A percentile compares a stretch with the other conserved stretches of the same genome.
Conservation (phyloP, 352 stramenopile genomes). For the Phytophthora hybrid region DNA sequence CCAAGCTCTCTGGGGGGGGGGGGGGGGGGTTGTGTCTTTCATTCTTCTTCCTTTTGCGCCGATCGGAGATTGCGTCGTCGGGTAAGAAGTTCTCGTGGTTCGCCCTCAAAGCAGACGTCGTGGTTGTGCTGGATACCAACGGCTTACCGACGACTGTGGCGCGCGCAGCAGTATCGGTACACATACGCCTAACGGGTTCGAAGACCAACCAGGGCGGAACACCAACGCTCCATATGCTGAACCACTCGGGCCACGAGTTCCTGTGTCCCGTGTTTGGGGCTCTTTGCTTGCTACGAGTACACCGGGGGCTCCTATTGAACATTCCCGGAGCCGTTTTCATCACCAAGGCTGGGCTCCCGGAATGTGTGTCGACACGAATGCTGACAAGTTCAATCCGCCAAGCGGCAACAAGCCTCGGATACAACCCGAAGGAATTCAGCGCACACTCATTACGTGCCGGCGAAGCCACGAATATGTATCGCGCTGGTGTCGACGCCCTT, state of each 20-base stretch:
- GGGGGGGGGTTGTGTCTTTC: not conserved
- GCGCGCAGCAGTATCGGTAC: not conserved
- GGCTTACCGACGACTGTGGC: not conserved
- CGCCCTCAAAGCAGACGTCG: conserved; percentile 5
- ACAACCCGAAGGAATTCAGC: not conserved
- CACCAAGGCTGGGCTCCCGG: not conserved
- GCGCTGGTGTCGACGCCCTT: not conserved
- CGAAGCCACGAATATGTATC: too few species aligned
- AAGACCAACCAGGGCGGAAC: conserved; percentile 13
- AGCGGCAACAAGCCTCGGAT: not conserved
- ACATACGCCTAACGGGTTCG: not conserved
- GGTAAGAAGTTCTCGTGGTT: conserved; percentile 16
- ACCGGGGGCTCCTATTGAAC: not conserved
- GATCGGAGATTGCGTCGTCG: conserved; percentile 1
- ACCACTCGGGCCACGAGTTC: conserved; percentile 2
- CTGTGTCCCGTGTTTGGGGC: conserved; percentile 15
- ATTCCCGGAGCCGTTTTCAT: conserved; percentile 10
- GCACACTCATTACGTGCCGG: too few species aligned
- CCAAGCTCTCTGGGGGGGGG: conserved; percentile 12
- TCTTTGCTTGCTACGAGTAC: not conserved
- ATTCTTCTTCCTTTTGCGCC: conserved; percentile 19
- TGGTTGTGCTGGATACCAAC: not conserved
- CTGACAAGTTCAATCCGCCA: conserved; percentile 7
- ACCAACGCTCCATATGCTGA: conserved; percentile 4
- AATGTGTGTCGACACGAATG: not conserved